These are phyloP conservation scores for Solanum stenotomum DNA, from an alignment of 257 asterid genomes.

Conservation along the genomic window DNA sequence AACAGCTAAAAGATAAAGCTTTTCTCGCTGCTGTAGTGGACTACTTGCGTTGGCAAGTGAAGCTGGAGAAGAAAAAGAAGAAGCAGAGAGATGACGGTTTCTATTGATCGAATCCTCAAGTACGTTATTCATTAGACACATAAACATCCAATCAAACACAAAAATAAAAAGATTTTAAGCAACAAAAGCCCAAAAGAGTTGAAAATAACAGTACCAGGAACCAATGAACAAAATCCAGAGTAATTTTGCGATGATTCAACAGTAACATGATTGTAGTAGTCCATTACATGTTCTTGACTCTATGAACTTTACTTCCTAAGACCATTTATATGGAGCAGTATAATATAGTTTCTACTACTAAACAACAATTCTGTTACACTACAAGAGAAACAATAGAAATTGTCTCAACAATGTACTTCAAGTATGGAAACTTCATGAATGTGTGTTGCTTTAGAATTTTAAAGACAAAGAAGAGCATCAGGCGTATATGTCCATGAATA, in stretches of 20 bases:
- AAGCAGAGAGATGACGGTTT: not conserved
- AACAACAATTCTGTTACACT: not conserved
- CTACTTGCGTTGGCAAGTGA: conserved; percentile 37
- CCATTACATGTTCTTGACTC: not conserved
- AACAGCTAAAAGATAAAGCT: conserved; percentile 53
- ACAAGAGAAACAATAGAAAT: not conserved
- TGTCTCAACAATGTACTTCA: not conserved
- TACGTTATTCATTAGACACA: not conserved
- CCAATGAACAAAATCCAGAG: not conserved
- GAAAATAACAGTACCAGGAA: not conserved
- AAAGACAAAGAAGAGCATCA: not conserved
- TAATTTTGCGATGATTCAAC: not conserved
- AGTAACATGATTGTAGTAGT: not conserved
- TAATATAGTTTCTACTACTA: not conserved
- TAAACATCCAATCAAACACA: not conserved
- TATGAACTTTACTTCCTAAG: not conserved
- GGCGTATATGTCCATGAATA: not conserved
- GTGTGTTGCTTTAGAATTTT: not conserved
- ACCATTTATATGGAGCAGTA: not conserved
- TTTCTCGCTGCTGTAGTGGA: conserved; percentile 58
- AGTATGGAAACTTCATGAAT: not conserved
- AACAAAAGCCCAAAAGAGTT: not conserved
- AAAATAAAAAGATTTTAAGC: not conserved
- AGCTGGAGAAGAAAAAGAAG: conserved; percentile 19
- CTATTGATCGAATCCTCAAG: not conserved